Base-by-base conservation (phyloP, 768 basidiomycete genomes). In the Leccinum subtestaceum region DNA sequence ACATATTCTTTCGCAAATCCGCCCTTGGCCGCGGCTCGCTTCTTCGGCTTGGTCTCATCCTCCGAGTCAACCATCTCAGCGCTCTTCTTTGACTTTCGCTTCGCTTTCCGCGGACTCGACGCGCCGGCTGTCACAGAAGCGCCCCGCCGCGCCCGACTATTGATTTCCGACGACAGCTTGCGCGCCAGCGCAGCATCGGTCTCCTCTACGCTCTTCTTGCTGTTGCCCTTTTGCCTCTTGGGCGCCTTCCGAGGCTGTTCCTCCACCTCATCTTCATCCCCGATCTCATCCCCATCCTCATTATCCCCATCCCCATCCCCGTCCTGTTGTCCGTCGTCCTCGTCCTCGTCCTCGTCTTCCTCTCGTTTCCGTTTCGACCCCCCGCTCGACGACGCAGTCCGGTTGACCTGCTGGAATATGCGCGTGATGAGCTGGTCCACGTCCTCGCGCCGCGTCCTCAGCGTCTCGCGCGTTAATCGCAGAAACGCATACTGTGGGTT, bases 1-100 rank as follows among this genome's bases (percentile, higher is more conserved):
- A 72, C 70, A 68, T 86, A 91, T 66, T 89, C 88, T 72, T 93
- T 93, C 51, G 82, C 83, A 70, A 93, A 91, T 23, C 90, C 91
- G 15, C 88, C 89, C 68, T 81, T 84, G 23, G 85, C 84, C 49
- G 74, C 73, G 40, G 80, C 77, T 12, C 81, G 78, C 15, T 79
- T 78, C 64, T 85, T 81, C 68, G 77, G 77, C 72, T 81, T 82
- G 47, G 70, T 57, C 73, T 82, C 82, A 29, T 81, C 83, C 65
- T 83, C 84, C 58, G 84, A 78, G 19, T 72, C 70, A 13, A 74
- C 65, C 52, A 74, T 78, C 54, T 76, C 79, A 8, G 84, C 77
- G 61, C 83, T 86, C 74, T 86, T 86, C 76, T 75, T 81, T 49
- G 75, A 69, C 61, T 58, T 67, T 27, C 77, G 70, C 51, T 78